These are phyloP conservation scores for Beta macrorhiza DNA, from an alignment of 179 eudicot genomes.

Conservation along the genomic window DNA sequence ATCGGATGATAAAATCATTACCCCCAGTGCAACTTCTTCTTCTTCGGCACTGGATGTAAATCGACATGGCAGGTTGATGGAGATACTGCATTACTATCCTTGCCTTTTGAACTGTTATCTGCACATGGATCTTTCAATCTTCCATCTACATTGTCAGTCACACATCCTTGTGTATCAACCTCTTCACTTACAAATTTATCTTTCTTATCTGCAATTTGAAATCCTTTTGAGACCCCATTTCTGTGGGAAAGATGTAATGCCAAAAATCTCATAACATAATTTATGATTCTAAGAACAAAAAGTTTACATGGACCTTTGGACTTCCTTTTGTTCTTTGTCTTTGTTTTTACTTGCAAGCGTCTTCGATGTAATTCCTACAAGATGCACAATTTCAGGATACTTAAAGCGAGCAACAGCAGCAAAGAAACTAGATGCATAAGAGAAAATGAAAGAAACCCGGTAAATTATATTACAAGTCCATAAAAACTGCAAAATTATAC, in stretches of 20 bases:
- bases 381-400: background rate
- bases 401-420: background rate
- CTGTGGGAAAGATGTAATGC: background rate
- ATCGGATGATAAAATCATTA: conserved; percentile 9
- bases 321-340: conserved; percentile 33
- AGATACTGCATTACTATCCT: conserved; percentile 14
- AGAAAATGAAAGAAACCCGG: background rate
- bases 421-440: background rate
- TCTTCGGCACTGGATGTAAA: conserved; percentile 34
- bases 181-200: conserved; percentile 13
- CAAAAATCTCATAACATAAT: background rate
- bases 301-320: conserved; percentile 23
- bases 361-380: conserved; percentile 42
- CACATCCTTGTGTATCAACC: conserved; percentile 13
- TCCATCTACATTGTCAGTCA: conserved; percentile 22
- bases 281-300: background rate
- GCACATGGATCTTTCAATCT: conserved; percentile 16
- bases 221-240: background rate
- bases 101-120: background rate
- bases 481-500: background rate
- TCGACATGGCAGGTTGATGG: conserved; percentile 16
- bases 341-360: conserved; percentile 36
- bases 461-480: background rate
- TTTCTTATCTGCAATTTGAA: conserved; percentile 21
- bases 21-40: conserved; percentile 48